phyloP scores from a whole-genome alignment of 2,329 filamentous ascomycete species.

The Talaromyces albobiverticillius region DNA sequence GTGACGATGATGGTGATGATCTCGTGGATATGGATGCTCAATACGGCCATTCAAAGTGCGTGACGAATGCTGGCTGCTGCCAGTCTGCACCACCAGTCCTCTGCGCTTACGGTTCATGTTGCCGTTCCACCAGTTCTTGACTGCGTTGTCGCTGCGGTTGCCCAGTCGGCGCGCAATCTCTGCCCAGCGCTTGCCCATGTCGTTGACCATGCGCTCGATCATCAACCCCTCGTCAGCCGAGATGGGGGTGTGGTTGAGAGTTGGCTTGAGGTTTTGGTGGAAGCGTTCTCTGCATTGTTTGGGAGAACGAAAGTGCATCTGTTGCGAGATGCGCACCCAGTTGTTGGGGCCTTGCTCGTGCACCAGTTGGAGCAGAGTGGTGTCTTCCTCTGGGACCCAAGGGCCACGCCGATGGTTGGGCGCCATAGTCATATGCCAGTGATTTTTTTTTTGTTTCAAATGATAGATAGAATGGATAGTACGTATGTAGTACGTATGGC shows the following conservation, averaged over 20 bases:
- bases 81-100: slow-evolving; percentile 38
- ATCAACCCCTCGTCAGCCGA: slow-evolving; percentile 65
- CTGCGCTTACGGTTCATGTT: slow-evolving; percentile 76
- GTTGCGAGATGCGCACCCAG: slow-evolving; percentile 82
- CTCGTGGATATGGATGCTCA: slow-evolving; percentile 36
- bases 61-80: slow-evolving; percentile 21
- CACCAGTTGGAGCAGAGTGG: slow-evolving; percentile 67
- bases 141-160: slow-evolving; percentile 87
- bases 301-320: slow-evolving; percentile 73
- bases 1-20: slow-evolving; percentile 16
- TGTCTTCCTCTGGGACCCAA: slow-evolving; percentile 78
- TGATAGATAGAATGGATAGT: no score
- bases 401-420: slow-evolving; percentile 69
- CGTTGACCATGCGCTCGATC: slow-evolving; percentile 73
- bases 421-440: slow-evolving; percentile 32
- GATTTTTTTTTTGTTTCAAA: no score
- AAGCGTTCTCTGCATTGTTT: slow-evolving; percentile 96
- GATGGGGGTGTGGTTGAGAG: slow-evolving; percentile 71
- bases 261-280: slow-evolving; percentile 85
- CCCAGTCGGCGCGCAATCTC: slow-evolving; percentile 81
- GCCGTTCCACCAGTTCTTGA: slow-evolving; percentile 98
- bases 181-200: slow-evolving; percentile 86
- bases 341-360: slow-evolving; percentile 71
- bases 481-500: no score
- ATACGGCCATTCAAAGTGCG: slow-evolving; percentile 37